Base-by-base conservation (phyloP, 306 rosid species). In the Begonia peltatifolia region DNA sequence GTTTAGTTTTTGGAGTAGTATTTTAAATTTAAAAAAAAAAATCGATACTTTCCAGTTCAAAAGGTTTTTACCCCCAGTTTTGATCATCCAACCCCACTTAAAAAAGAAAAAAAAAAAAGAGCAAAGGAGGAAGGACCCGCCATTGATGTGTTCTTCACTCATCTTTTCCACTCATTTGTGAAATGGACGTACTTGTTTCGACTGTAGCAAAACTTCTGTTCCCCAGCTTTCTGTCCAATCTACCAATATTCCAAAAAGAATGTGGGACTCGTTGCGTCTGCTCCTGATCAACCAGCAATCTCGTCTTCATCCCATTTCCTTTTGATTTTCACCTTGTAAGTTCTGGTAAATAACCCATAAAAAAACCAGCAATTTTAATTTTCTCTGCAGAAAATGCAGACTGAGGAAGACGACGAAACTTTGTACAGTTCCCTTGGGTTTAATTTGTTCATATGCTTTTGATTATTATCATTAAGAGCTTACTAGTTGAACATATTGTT, bases 171-270 rank as follows among this genome's bases (percentile, higher is more conserved):
- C 38, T 30, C 38, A 30, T 30, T 30, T 30, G 38, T 5, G 38
- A 30, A 30, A 30, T 30, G 71, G 71, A 60, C 63, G 94, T 76
- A 76, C 90, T 74, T 87, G 67, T 50, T 68, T 66, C 6, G 30
- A 84, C 95, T 89, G 82, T 84, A 35, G 73, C 59, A 62, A 78
- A 79, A 79, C 84, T 76, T 89, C 93, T 82, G 97, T 89, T 84
- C 87, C 81, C 68, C 79, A 84, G 75, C 97, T 82, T 84, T 88
- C 93, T 84, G 93, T 88, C 95, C 89, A 92, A 81, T 87, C 96
- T 81, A 74, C 83, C 73, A 72, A 79, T 71, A 81, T 77, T 81
- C 84, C 94, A 66, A 81, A 74, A 66, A 65, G 76, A 81, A 77
- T 77, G 82, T 81, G 92, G 84, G 84, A 71, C 93, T 79, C 78